A percentile compares a stretch with the other conserved stretches of the same genome.
phyloP scores from a whole-genome alignment of 1,284 basidiomycete genomes.

The Phlebopus sp. region DNA sequence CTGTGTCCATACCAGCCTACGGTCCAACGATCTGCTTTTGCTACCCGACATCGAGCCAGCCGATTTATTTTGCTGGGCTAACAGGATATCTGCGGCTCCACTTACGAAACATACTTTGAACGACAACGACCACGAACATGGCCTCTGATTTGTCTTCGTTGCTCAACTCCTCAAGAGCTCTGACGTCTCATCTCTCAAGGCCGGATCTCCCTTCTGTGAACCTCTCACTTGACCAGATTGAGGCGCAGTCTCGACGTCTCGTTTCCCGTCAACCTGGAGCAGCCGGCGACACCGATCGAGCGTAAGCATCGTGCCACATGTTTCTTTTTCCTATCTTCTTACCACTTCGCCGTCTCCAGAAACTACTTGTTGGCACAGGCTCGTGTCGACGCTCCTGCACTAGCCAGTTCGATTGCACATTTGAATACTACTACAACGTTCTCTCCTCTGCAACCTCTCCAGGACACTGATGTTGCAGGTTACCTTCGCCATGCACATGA shows the following conservation, averaged over 20 bases:
- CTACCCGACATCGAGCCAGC: background rate
- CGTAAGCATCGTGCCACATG: constrained; percentile 47
- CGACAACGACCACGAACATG: constrained; percentile 27
- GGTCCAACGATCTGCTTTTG: background rate
- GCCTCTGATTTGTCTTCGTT: constrained; percentile 66
- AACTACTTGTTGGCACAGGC: constrained; percentile 88
- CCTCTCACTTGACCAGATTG: constrained; percentile 89
- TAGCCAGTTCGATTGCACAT: constrained; percentile 78
- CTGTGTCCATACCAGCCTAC: background rate
- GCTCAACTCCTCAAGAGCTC: constrained; percentile 65
- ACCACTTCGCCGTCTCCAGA: constrained; percentile 36
- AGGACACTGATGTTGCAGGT: constrained; percentile 87
- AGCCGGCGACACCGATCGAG: constrained; percentile 65
- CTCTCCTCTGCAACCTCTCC: constrained; percentile 82
- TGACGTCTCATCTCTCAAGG: constrained; percentile 71
- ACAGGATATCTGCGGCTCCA: background rate
- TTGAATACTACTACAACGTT: constrained; percentile 85
- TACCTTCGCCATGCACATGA: constrained; percentile 91
- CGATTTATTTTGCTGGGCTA: background rate
- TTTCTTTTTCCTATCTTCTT: background rate
- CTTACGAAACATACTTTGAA: background rate
- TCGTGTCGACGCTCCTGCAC: constrained; percentile 81
- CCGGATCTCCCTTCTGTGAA: constrained; percentile 84
- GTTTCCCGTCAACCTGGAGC: constrained; percentile 67
- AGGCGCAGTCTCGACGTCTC: constrained; percentile 80